Evolutionary conservation across 768 basidiomycete genomes (phyloP), one percentile per base, ranked within the genome.

Genomic region (Leccinum variicolor): DNA sequence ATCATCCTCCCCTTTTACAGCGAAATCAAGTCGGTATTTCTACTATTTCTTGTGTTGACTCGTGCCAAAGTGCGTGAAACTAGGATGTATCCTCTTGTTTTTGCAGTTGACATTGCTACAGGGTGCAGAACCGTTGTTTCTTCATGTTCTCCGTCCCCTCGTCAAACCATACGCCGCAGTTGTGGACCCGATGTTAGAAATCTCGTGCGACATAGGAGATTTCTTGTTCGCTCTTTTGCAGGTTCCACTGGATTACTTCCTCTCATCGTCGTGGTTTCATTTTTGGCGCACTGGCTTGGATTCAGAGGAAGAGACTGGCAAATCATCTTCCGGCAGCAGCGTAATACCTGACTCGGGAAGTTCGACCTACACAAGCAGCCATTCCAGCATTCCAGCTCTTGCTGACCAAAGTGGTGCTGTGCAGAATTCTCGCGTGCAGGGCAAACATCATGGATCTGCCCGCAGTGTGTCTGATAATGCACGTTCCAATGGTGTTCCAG

Each of bases 51-150:
- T 51, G 77, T 93, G 25, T 62, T 91, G 36, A 89, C 89, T 57
- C 84, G 91, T 53, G 84, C 91, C 57, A 77, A 86, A 72, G 91
- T 89, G 67, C 58, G 83, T 74, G 46, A 53, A 43, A 41, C 54
- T 54, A 6, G 23, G 50, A 33, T 59, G 29, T 41, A 34, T 57
- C 50, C 41, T 17, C 36, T 50, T 50, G 43, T 6, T 21, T 25
- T 34, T 47, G 19, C 60, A 50, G 51, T 47, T 67, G 33, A 69
- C 51, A 1, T 55, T 62, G 25, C 25, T 54, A 7, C 63, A 94
- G 92, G 90, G 90, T 26, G 89, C 92, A 28, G 92, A 94, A 72
- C 92, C 92, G 7, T 81, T 94, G 47, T 91, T 84, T 64, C 77
- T 94, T 19, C 89, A 94, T 69, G 71, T 92, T 55, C 79, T 94